phyloP scores from a whole-genome alignment of 257 asterid genomes.

The Solanum microdontum region DNA sequence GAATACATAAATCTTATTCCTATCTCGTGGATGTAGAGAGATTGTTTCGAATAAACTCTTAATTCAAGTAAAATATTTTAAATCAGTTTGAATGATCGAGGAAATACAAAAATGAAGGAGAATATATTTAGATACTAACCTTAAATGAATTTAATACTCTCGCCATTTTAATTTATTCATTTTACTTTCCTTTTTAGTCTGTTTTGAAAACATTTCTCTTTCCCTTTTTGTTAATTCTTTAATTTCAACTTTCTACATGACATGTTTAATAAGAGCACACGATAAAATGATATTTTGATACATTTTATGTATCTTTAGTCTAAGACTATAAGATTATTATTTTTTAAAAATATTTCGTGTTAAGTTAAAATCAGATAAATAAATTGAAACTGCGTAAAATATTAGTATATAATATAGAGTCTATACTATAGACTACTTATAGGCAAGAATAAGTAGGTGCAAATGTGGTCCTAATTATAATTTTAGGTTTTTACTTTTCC shows the following conservation, averaged over 20 bases:
- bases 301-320: too few relatives aligned
- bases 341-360: too few relatives aligned
- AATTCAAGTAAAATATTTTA: background rate
- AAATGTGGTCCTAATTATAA: background rate
- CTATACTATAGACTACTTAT: background rate
- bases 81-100: background rate
- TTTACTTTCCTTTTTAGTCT: background rate
- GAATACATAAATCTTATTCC: background rate
- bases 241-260: too few relatives aligned
- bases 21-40: background rate
- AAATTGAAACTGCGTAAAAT: background rate
- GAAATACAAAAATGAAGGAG: background rate
- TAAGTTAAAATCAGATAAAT: background rate
- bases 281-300: too few relatives aligned
- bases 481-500: background rate
- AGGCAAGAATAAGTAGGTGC: background rate
- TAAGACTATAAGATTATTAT: too few relatives aligned
- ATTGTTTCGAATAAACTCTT: background rate
- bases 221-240: too few relatives aligned
- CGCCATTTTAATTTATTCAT: too few relatives aligned
- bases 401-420: background rate
- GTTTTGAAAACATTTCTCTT: accelerated
- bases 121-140: background rate
- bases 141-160: background rate
- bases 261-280: background rate